Conservation (phyloP, 1,284 basidiomycete genomes). For the Exobasidium rhododendri region DNA sequence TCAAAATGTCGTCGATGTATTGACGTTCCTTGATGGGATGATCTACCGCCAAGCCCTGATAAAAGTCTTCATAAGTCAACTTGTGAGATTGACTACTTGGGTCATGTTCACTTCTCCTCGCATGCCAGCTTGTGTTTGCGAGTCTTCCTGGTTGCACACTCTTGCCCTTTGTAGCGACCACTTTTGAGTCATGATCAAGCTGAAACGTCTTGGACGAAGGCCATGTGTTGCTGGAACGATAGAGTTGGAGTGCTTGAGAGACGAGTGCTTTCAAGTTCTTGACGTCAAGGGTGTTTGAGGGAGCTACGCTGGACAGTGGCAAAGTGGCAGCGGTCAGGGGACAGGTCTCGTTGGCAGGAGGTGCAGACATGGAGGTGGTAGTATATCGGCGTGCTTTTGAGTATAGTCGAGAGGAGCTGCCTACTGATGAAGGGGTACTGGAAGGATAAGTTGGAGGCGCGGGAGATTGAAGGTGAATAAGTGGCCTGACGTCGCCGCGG, state of each 20-base stretch:
- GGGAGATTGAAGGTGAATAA: no score
- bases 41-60: slow-evolving; percentile 2
- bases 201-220: not conserved
- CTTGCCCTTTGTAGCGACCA: not conserved
- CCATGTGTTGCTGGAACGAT: slow-evolving; percentile 1
- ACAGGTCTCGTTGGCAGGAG: not conserved
- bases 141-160: not conserved
- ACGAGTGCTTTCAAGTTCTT: not conserved
- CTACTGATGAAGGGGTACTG: no score
- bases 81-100: slow-evolving; percentile 4
- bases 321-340: not conserved
- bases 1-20: slow-evolving; percentile 11
- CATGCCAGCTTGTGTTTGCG: slow-evolving; percentile 8
- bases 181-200: slow-evolving; percentile 4
- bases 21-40: slow-evolving; percentile 11
- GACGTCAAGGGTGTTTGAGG: not conserved
- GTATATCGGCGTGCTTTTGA: no score
- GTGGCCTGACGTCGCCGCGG: no score
- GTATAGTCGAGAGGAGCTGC: no score
- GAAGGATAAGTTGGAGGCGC: no score
- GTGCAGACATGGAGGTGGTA: not conserved
- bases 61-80: slow-evolving; percentile 8
- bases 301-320: not conserved
- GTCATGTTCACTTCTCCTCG: slow-evolving; percentile 3
- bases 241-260: slow-evolving; percentile 3